Base-by-base conservation (phyloP, 805 yeast species). In the Torulaspora delbrueckii region DNA sequence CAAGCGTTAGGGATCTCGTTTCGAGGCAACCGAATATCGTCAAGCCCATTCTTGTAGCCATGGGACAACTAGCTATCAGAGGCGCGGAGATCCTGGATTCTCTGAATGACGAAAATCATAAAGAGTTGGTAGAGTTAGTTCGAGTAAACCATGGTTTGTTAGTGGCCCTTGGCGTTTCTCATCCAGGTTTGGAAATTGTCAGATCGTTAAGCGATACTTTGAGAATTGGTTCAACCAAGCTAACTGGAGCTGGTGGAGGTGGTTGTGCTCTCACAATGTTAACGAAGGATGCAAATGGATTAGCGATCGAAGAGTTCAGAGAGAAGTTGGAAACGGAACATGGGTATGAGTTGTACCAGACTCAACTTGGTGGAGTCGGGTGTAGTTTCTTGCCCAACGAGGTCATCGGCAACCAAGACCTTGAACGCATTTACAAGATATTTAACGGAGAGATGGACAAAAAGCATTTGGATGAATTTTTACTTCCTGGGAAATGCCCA, bases 211-310 rank as follows among this genome's bases (percentile, higher is more conserved):
- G 87, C 19, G 90, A 85, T 58, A 74, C 73, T 41, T 57, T 78
- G 46, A 62, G 70, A 3, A 65, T 93, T 13, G 99, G 99, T 6
- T 81, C 84, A 47, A 91, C 99, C 0, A 93, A 93, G 64, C 75
- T 93, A 44, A 93, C 99, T 0, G 99, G 99, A 34, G 99, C 99
- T 0, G 99, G 99, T 28, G 99, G 99, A 16, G 99, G 99, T 41
- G 99, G 99, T 2, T 93, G 99, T 71, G 96, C 98, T 8, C 84
- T 93, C 45, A 93, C 98, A 0, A 67, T 93, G 31, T 71, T 90
- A 12, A 70, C 77, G 39, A 54, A 56, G 13, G 79, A 76, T 33
- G 71, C 69, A 2, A 67, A 63, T 1, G 55, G 56, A 1, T 71
- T 64, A 14, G 61, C 54, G 1, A 61, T 77, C 6, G 57, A 59